Base-by-base conservation (phyloP, 2,329 filamentous ascomycete species). In the Aspergillus proliferans region DNA sequence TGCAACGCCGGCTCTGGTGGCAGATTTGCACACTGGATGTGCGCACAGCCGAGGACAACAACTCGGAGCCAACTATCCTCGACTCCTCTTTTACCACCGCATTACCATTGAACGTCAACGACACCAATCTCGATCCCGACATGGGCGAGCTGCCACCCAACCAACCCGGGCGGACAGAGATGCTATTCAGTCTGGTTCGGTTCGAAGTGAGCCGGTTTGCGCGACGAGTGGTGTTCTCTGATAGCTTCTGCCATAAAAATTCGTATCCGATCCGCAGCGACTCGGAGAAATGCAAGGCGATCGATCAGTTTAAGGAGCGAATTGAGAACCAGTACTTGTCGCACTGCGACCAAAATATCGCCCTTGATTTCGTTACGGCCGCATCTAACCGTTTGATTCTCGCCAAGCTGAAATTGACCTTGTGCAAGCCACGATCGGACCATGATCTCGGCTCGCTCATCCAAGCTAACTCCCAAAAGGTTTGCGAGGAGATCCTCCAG, bases 1-100 rank as follows among this genome's bases (percentile, higher is more conserved):
- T 57, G 40, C 55, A 51, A 2, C 53, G 55, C 22, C 53, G 56
- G n/a, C 48, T 61, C 12, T 61, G 58, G 58, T 60, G 58, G 58
- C 55, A 61, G n/a, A 50, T 61, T 2, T 58, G 47, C 12, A 52
- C 49, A 3, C 40, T 61, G 7, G 58, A 61, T 28, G 38, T 53
- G 9, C 54, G 49, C 4, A 51, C 46, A 6, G 52, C 57, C 1
- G 54, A 62, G 15, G 50, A 56, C 21, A 38, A 50, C 15, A 46
- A 41, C 2, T 48, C 47, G 1, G 43, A 47, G 1, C 56, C 53
- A 2, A 44, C 38, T 9, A 57, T 59, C 21, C 28, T 46, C 2
- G 51, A 56, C 21, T 48, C 49, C 2, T 39, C 47, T 2, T 54
- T 53, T 43, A 47, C 52, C 22, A 55, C 52, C 1, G 21, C 38